Evolutionary conservation across 2,329 filamentous ascomycete genomes (phyloP), one percentile per base, ranked within the genome.

Genomic region (Colletotrichum sp.): DNA sequence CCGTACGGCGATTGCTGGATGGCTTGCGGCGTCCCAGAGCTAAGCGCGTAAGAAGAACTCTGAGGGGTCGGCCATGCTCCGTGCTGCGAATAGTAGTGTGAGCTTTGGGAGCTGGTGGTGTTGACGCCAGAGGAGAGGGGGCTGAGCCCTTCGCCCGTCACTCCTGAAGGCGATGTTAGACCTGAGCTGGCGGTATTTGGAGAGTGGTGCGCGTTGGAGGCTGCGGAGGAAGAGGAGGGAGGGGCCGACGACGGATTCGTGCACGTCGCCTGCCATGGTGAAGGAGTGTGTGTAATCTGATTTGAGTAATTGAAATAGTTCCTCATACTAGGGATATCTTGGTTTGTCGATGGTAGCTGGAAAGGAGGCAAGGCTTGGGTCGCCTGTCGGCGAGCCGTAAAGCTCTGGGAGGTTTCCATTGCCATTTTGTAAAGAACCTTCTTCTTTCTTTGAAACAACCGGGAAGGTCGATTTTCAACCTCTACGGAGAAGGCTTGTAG

Each of bases 301-400:
- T 72, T 55, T 75, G 73, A 72, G 10, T 67, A 75, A 72, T 39
- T 75, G 9, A 67, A 72, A 27, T 67, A 70, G 56, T 84, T 83
- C 83, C 84, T 80, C 84, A 84, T 84, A 85, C 83, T 83, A 80
- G 83, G 85, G 80, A 90, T 86, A 66, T 90, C 89, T 79, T 76
- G 74, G 27, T 64, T 74, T 70, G 92, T 92, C 70, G 93, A 91
- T 78, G 92, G 91, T 22, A 95, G 90, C 81, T 94, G 92, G 82
- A 95, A 94, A 79, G 86, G 90, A 74, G 93, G 93, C 77, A 96
- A 89, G 79, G 90, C 90, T 74, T 91, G 91, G 77, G 93, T 92
- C 81, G 93, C 93, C 81, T 92, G 91, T 84, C 94, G 91, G 81
- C 94, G 91, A 83, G 93, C 89, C 79, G 93, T 91, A 83, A 96